Conservation (phyloP, 352 stramenopile genomes). For the Globisporangium cystogenes region DNA sequence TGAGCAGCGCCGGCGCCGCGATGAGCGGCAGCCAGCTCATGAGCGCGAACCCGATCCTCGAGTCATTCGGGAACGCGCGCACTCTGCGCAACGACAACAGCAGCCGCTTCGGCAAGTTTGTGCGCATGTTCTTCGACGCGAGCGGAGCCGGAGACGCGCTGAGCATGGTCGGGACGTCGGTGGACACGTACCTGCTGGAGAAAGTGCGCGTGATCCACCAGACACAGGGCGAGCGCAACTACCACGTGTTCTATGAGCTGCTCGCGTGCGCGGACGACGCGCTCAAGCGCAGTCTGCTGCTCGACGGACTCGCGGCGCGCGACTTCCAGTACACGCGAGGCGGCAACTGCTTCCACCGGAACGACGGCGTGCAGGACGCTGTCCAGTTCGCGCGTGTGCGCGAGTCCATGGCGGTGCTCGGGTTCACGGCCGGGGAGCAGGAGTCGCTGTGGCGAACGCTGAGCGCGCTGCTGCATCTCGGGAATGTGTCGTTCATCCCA, state of each 20-base stretch:
- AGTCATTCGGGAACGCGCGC: slow-evolving; percentile 81
- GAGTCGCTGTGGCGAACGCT: slow-evolving; percentile 60
- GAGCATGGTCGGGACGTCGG: slow-evolving; percentile 63
- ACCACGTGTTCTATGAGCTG: slow-evolving; percentile 81
- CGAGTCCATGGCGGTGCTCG: slow-evolving; percentile 68
- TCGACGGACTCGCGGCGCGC: slow-evolving; percentile 26
- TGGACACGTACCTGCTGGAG: slow-evolving; percentile 91
- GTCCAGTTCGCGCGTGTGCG: slow-evolving; percentile 57
- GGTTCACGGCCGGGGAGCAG: slow-evolving; percentile 59
- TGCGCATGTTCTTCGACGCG: slow-evolving; percentile 79
- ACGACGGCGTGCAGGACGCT: slow-evolving; percentile 59
- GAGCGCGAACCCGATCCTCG: slow-evolving; percentile 80
- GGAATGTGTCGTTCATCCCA: slow-evolving; percentile 70
- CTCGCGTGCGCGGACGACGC: slow-evolving; percentile 41
- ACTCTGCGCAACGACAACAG: slow-evolving; percentile 82
- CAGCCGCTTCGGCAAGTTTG: slow-evolving; percentile 85
- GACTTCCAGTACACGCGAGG: slow-evolving; percentile 70
- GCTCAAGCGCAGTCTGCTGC: slow-evolving; percentile 35
- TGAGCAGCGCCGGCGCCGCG: slow-evolving; percentile 15
- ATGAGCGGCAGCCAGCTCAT: slow-evolving; percentile 63
- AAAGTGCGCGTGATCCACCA: slow-evolving; percentile 88
- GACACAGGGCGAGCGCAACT: slow-evolving; percentile 67
- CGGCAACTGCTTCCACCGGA: slow-evolving; percentile 57
- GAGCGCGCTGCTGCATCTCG: slow-evolving; percentile 74
- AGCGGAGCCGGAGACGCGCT: slow-evolving; percentile 17